Conservation (phyloP, 2,329 filamentous ascomycete species). For the Rutstroemia sp. region DNA sequence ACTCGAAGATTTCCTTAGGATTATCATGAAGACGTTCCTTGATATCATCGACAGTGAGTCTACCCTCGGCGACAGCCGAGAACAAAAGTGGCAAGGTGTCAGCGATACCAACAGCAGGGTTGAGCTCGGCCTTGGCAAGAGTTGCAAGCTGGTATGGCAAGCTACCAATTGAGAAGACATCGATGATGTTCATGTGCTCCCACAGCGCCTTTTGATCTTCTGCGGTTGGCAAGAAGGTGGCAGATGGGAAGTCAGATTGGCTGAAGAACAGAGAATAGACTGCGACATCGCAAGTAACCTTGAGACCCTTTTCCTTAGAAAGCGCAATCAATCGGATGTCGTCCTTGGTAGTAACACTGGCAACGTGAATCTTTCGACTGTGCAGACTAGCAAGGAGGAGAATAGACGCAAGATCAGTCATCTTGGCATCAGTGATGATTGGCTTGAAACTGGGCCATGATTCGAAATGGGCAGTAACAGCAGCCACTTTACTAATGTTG, state of each 20-base stretch:
- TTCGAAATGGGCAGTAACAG: conserved; percentile 71
- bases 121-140: conserved; percentile 43
- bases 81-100: conserved; percentile 69
- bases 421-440: conserved; percentile 74
- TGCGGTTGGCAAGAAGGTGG: conserved; percentile 55
- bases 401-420: conserved; percentile 74
- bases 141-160: conserved; percentile 68
- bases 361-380: conserved; percentile 71
- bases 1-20: conserved; percentile 73
- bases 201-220: conserved; percentile 67
- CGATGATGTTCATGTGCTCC: conserved; percentile 65
- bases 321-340: conserved; percentile 71
- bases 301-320: conserved; percentile 73
- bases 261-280: conserved; percentile 72
- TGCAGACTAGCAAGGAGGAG: conserved; percentile 71
- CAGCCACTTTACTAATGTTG: conserved; percentile 77
- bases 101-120: conserved; percentile 59
- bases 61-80: conserved; percentile 68
- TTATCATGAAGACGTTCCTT: conserved; percentile 67
- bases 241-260: conserved; percentile 62
- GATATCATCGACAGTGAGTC: conserved; percentile 66
- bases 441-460: conserved; percentile 72
- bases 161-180: conserved; percentile 73
- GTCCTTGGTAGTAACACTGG: conserved; percentile 72
- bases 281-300: conserved; percentile 77